Percentiles rank a stretch among this genome's conserved stretches.
These are phyloP conservation scores for Drechmeria coniospora DNA, from an alignment of 2,329 filamentous ascomycete species.

Conservation along the genomic window DNA sequence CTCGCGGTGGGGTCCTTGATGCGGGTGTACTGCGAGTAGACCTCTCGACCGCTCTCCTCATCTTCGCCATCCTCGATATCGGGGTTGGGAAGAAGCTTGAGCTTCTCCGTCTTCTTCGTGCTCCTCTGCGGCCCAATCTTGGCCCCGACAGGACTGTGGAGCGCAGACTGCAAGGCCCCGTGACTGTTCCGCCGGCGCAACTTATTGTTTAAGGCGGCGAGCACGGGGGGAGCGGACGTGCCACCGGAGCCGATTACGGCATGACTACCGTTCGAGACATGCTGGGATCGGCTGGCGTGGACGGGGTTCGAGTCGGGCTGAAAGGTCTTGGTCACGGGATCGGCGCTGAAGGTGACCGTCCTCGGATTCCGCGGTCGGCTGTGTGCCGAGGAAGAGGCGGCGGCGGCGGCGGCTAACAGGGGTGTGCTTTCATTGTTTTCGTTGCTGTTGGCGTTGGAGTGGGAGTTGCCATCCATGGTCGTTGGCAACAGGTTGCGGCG, in stretches of 20 bases:
- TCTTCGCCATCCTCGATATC: constrained; percentile 64
- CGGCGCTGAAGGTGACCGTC: constrained; percentile 65
- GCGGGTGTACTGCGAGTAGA: constrained; percentile 93
- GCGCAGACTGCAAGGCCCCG: constrained; percentile 29
- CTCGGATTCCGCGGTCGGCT: constrained; percentile 32
- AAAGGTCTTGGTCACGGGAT: constrained; percentile 47
- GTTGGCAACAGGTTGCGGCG: not conserved
- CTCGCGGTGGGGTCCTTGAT: constrained; percentile 94
- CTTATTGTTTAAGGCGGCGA: constrained; percentile 75
- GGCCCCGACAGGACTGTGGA: constrained; percentile 21
- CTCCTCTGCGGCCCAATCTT: constrained; percentile 93
- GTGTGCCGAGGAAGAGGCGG: not conserved
- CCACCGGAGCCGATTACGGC: constrained; percentile 21
- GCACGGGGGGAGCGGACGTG: constrained; percentile 36
- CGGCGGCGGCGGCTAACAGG: constrained; percentile 1
- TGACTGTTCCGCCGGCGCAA: constrained; percentile 76
- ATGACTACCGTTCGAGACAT: constrained; percentile 15
- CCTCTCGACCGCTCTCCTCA: constrained; percentile 84
- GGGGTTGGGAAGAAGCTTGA: constrained; percentile 90
- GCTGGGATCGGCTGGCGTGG: constrained; percentile 9
- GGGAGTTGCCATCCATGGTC: constrained; percentile 3
- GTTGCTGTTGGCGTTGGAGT: no score
- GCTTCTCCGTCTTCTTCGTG: constrained; percentile 88
- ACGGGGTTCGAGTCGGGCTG: constrained; percentile 27
- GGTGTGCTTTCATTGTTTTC: constrained; percentile 2